Conservation (phyloP, 1,284 basidiomycete species). For the Boletus smithii region DNA sequence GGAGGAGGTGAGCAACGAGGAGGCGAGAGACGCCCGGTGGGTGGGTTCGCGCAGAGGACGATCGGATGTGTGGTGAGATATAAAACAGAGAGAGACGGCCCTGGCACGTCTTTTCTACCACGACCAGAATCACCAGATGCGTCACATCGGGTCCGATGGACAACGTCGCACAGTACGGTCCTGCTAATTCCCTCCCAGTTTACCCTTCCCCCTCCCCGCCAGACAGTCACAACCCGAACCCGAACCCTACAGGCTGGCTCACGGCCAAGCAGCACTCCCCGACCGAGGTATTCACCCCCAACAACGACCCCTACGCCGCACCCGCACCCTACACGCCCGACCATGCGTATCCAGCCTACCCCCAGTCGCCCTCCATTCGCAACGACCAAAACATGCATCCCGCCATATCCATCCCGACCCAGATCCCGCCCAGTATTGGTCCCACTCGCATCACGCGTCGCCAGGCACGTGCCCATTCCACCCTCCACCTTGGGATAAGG, state of each 20-base stretch:
- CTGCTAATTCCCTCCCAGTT: conserved; percentile 33
- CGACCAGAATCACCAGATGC: conserved; percentile 34
- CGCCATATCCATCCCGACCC: conserved; percentile 32
- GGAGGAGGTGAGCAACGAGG: too few relatives aligned
- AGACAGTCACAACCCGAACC: conserved; percentile 29
- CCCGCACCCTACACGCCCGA: conserved; percentile 35
- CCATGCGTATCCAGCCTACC: conserved; percentile 31
- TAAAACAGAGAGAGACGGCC: conserved; percentile 31
- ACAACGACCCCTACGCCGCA: conserved; percentile 38
- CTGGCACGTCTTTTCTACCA: conserved; percentile 34
- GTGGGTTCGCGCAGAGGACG: conserved; percentile 13
- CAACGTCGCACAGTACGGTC: conserved; percentile 36
- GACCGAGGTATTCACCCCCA: conserved; percentile 33
- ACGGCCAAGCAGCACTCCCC: conserved; percentile 27
- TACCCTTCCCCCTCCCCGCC: conserved; percentile 32
- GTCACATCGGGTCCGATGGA: conserved; percentile 39
- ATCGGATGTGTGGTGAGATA: too few relatives aligned
- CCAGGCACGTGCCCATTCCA: conserved; percentile 38
- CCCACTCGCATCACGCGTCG: conserved; percentile 52
- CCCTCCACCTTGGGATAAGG: conserved; percentile 37
- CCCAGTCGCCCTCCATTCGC: conserved; percentile 31
- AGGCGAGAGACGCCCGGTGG: too few relatives aligned
- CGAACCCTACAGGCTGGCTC: conserved; percentile 31
- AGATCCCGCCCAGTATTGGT: conserved; percentile 53
- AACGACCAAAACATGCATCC: conserved; percentile 32